Percentiles rank a stretch among this genome's conserved stretches.
Conservation (phyloP, 345 rosid species). For the Ricinus communis region DNA sequence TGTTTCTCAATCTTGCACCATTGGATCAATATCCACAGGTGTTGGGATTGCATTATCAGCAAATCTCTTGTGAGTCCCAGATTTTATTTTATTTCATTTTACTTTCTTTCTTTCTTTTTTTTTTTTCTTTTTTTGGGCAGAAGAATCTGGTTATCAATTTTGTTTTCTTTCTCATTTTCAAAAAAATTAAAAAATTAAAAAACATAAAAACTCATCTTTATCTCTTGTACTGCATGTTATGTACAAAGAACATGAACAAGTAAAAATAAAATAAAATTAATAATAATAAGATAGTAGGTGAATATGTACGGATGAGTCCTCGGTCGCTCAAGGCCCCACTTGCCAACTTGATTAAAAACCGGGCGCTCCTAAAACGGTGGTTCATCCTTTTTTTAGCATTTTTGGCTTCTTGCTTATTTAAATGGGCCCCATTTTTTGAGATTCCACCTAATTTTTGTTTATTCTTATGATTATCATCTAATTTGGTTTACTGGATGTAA, state of each 20-base stretch:
- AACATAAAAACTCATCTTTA: too few relatives aligned
- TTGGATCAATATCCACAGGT: conserved; percentile 10
- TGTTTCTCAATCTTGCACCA: background rate
- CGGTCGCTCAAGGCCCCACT: conserved; percentile 11
- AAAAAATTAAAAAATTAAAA: too few relatives aligned
- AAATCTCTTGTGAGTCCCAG: background rate
- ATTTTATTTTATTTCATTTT: background rate
- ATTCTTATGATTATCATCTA: too few relatives aligned
- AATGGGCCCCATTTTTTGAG: conserved; percentile 6
- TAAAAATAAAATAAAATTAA: background rate
- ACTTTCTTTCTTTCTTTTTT: background rate
- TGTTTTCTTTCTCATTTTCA: background rate
- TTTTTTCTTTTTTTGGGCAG: background rate
- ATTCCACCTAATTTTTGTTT: background rate
- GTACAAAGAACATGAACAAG: too few relatives aligned
- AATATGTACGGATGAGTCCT: conserved; percentile 37
- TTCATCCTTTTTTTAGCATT: background rate
- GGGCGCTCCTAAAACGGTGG: conserved; percentile 22
- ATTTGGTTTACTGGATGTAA: too few relatives aligned
- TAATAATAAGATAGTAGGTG: background rate
- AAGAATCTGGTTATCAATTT: conserved; percentile 3
- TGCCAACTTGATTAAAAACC: conserved; percentile 23
- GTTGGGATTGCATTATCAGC: background rate
- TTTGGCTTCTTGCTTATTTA: background rate
- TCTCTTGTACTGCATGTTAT: too few relatives aligned